Base-by-base conservation (phyloP, 495 filamentous ascomycete species). In the Thozetella sp. region DNA sequence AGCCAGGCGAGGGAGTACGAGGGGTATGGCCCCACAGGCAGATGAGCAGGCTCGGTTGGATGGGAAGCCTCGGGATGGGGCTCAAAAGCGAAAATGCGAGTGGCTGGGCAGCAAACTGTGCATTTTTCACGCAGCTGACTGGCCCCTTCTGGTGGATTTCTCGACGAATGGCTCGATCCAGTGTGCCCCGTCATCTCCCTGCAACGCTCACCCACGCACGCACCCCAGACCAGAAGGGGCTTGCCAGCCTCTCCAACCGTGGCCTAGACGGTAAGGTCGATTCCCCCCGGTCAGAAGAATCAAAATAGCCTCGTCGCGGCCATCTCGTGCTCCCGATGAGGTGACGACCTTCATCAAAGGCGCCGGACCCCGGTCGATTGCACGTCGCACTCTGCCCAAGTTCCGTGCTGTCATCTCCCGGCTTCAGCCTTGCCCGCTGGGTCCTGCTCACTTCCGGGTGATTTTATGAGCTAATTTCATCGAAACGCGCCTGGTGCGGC, bases 391-490 rank as follows among this genome's bases (percentile, higher is more conserved):
- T 19, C 59, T 55, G 45, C 57, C 50, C 25, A 48, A 48, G 43
- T 11, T 11, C 43, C n/a, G 43, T n/a, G n/a, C n/a, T 3, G 55
- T 65, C 62, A 68, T 65, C 61, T 68, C 66, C 62, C 62, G 20
- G n/a, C 43, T 20, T 54, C 55, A 52, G 55, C 51, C 30, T 48
- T 48, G 43, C n/a, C n/a, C 20, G 9, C 6, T 20, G n/a, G 20
- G 9, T 48, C n/a, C 43, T n/a, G n/a, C n/a, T 20, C n/a, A 20
- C 43, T 48, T 48, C 43, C n/a, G 9, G 43, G 43, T 48, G 4
- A 13, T 48, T 20, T 20, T 20, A 13, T 4, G 43, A 48, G 43
- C n/a, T 20, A 48, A 48, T 48, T 48, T 48, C 43, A n/a, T 48
- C 43, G 43, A 48, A 20, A 20, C 43, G 20, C 43, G 10, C 43